Evolutionary conservation across 2,329 filamentous ascomycete genomes (phyloP), one percentile per base, ranked within the genome.

Genomic region (Gaeumannomyces sp.): DNA sequence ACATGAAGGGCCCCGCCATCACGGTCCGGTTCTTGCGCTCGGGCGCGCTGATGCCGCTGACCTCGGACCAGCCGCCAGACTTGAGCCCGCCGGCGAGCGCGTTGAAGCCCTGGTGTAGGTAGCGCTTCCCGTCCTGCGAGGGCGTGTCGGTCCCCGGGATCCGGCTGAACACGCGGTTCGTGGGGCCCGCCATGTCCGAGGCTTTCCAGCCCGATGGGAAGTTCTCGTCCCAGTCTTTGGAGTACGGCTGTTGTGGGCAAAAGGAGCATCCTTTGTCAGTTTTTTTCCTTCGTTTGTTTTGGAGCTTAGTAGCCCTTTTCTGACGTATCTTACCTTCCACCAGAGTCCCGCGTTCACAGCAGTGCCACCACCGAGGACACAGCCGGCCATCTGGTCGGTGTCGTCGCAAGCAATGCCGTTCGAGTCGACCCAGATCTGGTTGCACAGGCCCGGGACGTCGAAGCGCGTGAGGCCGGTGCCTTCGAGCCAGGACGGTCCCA

Each of bases 381-480:
- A 91, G 19, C 88, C 89, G 16, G 87, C 86, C 86, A 90, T 90
- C 70, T 89, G 85, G 67, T 89, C 87, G n/a, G 85, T 86, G 72
- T 91, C 89, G 1, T 61, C 45, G 74, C 89, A 91, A 50, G 85
- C 83, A 69, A 90, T 85, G 33, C 86, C 87, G 4, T 79, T 78
- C 13, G 84, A 86, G 70, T 89, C 82, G 4, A 79, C 76, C 83
- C 86, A 89, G 69, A 91, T 89, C 75, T 90, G 80, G 73, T 90
- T 91, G 74, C 86, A 89, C 66, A 91, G 83, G 64, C 88, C 87
- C 0, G 89, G 89, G 6, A 91, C 84, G 70, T 91, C 89, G 70
- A 91, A 90, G 61, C 88, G 86, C 8, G 88, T 90, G 45, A 90
- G 73, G 53, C 85, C 85, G 25, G 83, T 85, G 50, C 81, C 83